Conservation (phyloP, 306 rosid species). For the Astragalus glycyphyllos region DNA sequence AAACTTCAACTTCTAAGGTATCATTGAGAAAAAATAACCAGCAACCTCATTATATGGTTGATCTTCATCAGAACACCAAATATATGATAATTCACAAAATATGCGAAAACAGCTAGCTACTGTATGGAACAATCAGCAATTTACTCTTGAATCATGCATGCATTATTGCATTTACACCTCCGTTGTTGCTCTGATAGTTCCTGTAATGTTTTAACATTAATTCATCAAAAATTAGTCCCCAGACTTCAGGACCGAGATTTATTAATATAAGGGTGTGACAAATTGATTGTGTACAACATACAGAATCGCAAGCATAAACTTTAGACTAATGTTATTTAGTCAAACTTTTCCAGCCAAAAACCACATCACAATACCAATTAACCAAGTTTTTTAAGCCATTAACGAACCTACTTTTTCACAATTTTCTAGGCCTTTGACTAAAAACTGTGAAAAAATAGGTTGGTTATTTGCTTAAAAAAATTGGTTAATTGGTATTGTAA, state of each 20-base stretch:
- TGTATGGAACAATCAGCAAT: constrained; percentile 34
- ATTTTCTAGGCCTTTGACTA: no score
- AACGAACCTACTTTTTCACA: no score
- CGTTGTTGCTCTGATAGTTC: constrained; percentile 79
- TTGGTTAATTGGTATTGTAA: no score
- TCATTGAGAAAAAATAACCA: constrained; percentile 18
- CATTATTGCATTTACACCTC: constrained; percentile 76
- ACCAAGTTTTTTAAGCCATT: no score
- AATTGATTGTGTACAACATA: background rate
- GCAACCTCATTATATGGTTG: constrained; percentile 23
- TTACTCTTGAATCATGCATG: constrained; percentile 64
- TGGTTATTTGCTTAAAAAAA: no score
- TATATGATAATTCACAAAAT: constrained; percentile 47
- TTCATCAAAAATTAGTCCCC: background rate
- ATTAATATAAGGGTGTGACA: background rate
- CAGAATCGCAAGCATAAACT: constrained; percentile 1
- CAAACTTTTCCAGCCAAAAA: no score
- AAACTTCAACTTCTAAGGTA: constrained; percentile 44
- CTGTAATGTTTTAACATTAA: constrained; percentile 56
- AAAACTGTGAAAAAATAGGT: no score
- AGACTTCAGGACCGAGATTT: background rate
- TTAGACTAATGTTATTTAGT: no score
- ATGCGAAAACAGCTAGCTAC: constrained; percentile 19
- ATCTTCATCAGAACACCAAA: constrained; percentile 45
- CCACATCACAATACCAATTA: no score